Conservation (phyloP, 805 yeast genomes). For the Yarrowia deformans region DNA sequence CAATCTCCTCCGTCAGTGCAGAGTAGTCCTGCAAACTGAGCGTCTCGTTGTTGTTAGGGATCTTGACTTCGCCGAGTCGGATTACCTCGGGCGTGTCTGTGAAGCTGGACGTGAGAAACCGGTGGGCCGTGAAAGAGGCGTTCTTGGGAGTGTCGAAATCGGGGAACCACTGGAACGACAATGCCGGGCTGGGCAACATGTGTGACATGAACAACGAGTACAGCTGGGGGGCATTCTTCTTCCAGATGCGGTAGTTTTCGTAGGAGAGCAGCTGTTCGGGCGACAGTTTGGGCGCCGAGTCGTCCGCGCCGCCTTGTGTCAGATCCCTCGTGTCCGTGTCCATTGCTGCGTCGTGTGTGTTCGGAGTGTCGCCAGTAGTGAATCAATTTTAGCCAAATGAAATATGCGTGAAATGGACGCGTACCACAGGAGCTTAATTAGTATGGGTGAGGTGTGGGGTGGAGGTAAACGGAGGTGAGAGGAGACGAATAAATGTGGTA, state of each 20-base stretch:
- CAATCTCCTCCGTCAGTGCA: conserved; percentile 26
- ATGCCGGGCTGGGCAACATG: conserved; percentile 69
- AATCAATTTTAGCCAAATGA: conserved; percentile 36
- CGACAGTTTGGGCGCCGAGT: conserved; percentile 15
- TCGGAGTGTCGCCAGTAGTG: background rate
- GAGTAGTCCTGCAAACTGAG: conserved; percentile 33
- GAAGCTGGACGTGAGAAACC: conserved; percentile 15
- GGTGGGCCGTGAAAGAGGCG: conserved; percentile 10
- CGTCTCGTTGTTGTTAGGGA: conserved; percentile 21
- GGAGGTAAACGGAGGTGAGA: background rate
- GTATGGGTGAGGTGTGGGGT: background rate
- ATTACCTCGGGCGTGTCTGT: conserved; percentile 29
- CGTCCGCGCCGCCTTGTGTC: background rate
- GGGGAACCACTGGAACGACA: conserved; percentile 68
- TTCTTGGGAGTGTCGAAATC: conserved; percentile 50
- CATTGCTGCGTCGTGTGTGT: conserved; percentile 21
- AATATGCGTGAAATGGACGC: conserved; percentile 18
- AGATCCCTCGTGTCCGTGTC: conserved; percentile 3
- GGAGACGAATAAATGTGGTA: background rate
- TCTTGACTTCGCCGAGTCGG: conserved; percentile 21
- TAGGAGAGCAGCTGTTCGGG: conserved; percentile 20
- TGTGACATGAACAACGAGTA: conserved; percentile 62
- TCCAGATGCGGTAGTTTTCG: conserved; percentile 59
- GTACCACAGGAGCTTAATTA: conserved; percentile 1
- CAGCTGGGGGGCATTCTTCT: conserved; percentile 64